These are phyloP conservation scores for Sporothrix variecibatus DNA, from an alignment of 2,329 filamentous ascomycete species.

Conservation along the genomic window DNA sequence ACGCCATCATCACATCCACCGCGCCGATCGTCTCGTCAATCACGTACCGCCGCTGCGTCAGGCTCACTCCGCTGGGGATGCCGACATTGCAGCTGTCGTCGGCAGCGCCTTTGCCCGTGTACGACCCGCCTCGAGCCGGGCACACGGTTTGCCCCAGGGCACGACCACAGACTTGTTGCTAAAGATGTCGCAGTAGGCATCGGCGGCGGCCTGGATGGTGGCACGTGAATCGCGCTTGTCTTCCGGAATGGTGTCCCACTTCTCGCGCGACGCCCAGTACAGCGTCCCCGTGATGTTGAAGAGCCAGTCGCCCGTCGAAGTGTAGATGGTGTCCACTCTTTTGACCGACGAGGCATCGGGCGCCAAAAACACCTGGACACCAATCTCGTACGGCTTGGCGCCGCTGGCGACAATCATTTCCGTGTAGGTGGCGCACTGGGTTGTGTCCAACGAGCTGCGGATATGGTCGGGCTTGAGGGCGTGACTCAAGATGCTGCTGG, in stretches of 20 bases:
- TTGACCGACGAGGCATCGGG: not conserved
- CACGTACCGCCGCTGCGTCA: slow-evolving; percentile 35
- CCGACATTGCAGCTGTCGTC: slow-evolving; percentile 35
- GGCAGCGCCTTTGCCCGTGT: slow-evolving; percentile 34
- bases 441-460: slow-evolving; percentile 40
- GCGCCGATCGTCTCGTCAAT: slow-evolving; percentile 36
- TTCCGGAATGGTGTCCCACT: slow-evolving; percentile 36
- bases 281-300: slow-evolving; percentile 43
- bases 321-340: slow-evolving; percentile 1
- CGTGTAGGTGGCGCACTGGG: slow-evolving; percentile 44
- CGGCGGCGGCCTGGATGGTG: slow-evolving; percentile 37
- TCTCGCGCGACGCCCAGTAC: slow-evolving; percentile 36
- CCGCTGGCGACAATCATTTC: slow-evolving; percentile 42
- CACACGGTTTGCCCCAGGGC: slow-evolving; percentile 43
- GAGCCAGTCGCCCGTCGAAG: slow-evolving; percentile 38
- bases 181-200: slow-evolving; percentile 44
- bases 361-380: slow-evolving; percentile 40
- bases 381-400: slow-evolving; percentile 42
- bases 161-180: slow-evolving; percentile 37
- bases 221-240: slow-evolving; percentile 35
- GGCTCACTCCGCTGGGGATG: slow-evolving; percentile 29
- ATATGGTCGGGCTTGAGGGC: slow-evolving; percentile 39
- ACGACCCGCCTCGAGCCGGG: slow-evolving; percentile 36
- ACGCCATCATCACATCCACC: slow-evolving; percentile 38
- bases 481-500: slow-evolving; percentile 35